Evolutionary conservation across 257 asterid species (phyloP).

Genomic region (Lycium ferocissimum): DNA sequence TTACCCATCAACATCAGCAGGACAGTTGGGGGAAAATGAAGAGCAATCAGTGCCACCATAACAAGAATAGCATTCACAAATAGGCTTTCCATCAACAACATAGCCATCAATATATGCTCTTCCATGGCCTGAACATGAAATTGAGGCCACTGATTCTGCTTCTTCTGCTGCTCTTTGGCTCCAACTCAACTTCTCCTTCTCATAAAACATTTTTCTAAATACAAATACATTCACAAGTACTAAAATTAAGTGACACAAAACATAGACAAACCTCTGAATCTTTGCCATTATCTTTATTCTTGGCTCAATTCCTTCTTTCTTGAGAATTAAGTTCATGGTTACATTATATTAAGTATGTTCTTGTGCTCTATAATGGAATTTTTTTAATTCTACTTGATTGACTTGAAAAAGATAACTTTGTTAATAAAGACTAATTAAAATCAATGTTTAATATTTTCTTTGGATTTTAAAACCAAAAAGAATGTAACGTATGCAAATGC

Average conservation of each 20-base stretch:
- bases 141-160: constrained; percentile 64
- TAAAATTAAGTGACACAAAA: constrained; percentile 45
- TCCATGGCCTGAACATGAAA: constrained; percentile 71
- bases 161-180: constrained; percentile 59
- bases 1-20: constrained; percentile 63
- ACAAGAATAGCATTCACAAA: constrained; percentile 76
- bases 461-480: too few relatives aligned
- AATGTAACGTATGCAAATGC: not conserved
- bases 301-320: too few relatives aligned
- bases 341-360: not conserved
- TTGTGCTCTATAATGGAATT: too few relatives aligned
- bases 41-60: constrained; percentile 69
- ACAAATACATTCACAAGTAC: constrained; percentile 45
- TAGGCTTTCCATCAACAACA: constrained; percentile 41
- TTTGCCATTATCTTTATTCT: not conserved
- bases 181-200: constrained; percentile 51
- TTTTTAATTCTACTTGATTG: not conserved
- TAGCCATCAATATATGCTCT: constrained; percentile 62
- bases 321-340: not conserved
- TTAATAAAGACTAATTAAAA: not conserved
- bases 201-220: not conserved
- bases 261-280: too few relatives aligned
- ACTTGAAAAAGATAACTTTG: not conserved
- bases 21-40: constrained; percentile 43
- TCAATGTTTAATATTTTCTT: not conserved